Conservation (phyloP, 495 filamentous ascomycete species). For the Jackrogersella minutella region DNA sequence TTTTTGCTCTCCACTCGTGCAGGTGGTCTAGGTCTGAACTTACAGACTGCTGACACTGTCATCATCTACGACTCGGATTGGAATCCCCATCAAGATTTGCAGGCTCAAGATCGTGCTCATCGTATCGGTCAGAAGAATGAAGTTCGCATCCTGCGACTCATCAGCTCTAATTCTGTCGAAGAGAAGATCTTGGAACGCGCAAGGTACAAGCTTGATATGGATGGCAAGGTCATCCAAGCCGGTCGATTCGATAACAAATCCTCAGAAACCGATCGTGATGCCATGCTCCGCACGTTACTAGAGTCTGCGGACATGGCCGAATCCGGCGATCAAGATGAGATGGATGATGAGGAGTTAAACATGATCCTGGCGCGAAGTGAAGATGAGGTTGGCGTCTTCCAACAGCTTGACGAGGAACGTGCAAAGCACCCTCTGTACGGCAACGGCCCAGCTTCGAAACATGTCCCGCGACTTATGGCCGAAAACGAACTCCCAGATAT, state of each 20-base stretch:
- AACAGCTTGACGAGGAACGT: constrained; percentile 80
- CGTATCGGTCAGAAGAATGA: constrained; percentile 99
- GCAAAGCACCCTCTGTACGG: constrained; percentile 72
- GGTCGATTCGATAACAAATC: constrained; percentile 99
- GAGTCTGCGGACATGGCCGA: constrained; percentile 92
- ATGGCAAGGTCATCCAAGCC: constrained; percentile 98
- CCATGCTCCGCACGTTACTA: constrained; percentile 87
- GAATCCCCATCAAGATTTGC: constrained; percentile 99
- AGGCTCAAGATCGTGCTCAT: constrained; percentile 99
- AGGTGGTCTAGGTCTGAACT: constrained; percentile 94
- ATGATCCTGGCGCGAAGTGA: constrained; percentile 83
- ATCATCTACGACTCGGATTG: constrained; percentile 99
- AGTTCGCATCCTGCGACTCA: constrained; percentile 92
- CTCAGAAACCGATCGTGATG: constrained; percentile 96
- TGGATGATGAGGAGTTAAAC: constrained; percentile 98
- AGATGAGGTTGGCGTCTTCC: constrained; percentile 73
- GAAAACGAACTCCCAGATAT: constrained; percentile 93
- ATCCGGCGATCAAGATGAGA: constrained; percentile 82
- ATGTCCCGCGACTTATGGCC: constrained; percentile 78
- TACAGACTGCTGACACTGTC: constrained; percentile 97
- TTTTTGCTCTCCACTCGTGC: constrained; percentile 99
- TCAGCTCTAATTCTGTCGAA: constrained; percentile 95
- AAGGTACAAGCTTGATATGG: constrained; percentile 97
- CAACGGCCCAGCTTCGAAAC: constrained; percentile 64
- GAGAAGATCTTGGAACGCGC: constrained; percentile 98